Percentiles rank a stretch among this genome's conserved stretches.
phyloP scores from a whole-genome alignment of 139 green algal genomes.

The Chlamydomonas schloesseri region DNA sequence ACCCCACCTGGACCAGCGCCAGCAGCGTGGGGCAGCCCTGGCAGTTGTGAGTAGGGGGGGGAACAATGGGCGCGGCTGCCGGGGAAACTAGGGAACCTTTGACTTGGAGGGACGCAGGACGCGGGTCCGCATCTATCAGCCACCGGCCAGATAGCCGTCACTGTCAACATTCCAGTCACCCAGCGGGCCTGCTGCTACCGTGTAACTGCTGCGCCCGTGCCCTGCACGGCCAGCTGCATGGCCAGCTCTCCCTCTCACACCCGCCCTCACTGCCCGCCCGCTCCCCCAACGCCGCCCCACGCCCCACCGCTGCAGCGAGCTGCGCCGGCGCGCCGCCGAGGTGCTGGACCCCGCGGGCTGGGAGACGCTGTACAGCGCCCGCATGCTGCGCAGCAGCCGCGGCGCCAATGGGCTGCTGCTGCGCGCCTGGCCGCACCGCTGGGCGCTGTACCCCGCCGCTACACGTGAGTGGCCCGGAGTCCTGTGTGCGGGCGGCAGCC shows the following conservation, averaged over 20 bases:
- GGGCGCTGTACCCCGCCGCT: slow-evolving; percentile 21
- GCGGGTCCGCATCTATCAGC: background rate
- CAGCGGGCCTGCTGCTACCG: too few species aligned
- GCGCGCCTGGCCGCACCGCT: slow-evolving; percentile 42
- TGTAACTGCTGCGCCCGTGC: too few species aligned
- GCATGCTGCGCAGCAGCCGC: slow-evolving; percentile 20
- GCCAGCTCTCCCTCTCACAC: too few species aligned
- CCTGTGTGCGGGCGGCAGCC: background rate
- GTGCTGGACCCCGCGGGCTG: background rate
- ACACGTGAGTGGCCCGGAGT: background rate
- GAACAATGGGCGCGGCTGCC: too few species aligned
- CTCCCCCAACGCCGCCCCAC: background rate
- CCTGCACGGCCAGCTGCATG: too few species aligned
- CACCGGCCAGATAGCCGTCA: too few species aligned
- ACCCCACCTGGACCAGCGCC: slow-evolving; percentile 33
- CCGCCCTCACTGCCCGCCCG: background rate
- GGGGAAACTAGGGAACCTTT: background rate
- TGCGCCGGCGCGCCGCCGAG: slow-evolving; percentile 26
- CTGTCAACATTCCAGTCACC: too few species aligned
- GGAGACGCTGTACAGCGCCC: slow-evolving; percentile 29
- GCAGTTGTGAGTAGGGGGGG: slow-evolving; percentile 22
- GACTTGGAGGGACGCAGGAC: too few species aligned
- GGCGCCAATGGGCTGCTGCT: slow-evolving; percentile 30
- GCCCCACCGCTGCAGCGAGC: slow-evolving; percentile 11
- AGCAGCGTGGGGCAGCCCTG: slow-evolving; percentile 39